Evolutionary conservation across 2,329 filamentous ascomycete genomes (phyloP).

Genomic region (Chaetomiaceae sp.): DNA sequence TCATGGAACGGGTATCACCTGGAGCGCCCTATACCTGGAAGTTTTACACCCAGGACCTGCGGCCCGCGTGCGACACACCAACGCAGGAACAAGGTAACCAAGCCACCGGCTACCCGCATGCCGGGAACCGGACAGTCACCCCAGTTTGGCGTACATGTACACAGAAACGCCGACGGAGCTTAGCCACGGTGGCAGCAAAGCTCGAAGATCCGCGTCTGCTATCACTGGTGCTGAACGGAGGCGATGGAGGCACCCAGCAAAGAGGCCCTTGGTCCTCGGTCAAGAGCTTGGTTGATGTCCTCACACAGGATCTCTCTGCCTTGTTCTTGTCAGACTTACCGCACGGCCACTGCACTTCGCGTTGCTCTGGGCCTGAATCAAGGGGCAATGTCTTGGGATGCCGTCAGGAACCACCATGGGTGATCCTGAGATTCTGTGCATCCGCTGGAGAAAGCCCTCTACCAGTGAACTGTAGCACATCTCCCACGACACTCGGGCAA

Average conservation of each 20-base stretch:
- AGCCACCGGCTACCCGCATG: slow-evolving; percentile 20
- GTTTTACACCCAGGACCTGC: slow-evolving; percentile 10
- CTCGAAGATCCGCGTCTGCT: background rate
- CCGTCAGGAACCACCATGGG: background rate
- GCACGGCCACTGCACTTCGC: too few species aligned
- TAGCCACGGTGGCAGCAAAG: slow-evolving; percentile 13
- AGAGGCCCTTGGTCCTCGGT: slow-evolving; percentile 5
- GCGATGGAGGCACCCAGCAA: too few species aligned
- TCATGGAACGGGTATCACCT: background rate
- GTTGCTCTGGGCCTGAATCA: background rate
- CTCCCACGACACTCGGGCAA: background rate
- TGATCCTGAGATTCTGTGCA: background rate
- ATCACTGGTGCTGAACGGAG: too few species aligned
- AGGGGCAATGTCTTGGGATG: background rate
- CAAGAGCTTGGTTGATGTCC: slow-evolving; percentile 14
- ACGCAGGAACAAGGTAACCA: slow-evolving; percentile 22
- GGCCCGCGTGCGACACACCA: slow-evolving; percentile 13
- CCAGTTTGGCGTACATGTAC: background rate
- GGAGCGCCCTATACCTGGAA: background rate
- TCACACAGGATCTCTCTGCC: background rate
- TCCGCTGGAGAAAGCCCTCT: background rate
- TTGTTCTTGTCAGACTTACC: too few species aligned
- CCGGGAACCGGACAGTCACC: too few species aligned
- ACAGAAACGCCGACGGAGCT: slow-evolving; percentile 14
- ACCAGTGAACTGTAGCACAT: too few species aligned